These are phyloP conservation scores for Phytophthora crassamura DNA, from an alignment of 352 stramenopile species.

Conservation along the genomic window DNA sequence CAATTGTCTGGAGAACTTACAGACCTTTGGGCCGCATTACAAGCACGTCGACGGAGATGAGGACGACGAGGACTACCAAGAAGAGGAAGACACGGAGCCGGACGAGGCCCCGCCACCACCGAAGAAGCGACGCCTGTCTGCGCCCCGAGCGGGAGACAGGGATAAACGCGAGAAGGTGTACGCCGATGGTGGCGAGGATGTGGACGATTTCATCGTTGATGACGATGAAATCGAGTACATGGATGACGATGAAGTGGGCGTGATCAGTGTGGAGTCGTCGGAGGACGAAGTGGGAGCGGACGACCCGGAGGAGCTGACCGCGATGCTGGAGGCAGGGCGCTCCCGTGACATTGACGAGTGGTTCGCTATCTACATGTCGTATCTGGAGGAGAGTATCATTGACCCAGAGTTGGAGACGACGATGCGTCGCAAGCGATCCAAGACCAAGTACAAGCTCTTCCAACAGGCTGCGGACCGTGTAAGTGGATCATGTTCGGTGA, in stretches of 20 bases:
- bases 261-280: conserved; percentile 66
- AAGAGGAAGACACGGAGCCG: conserved; percentile 43
- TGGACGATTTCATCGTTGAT: conserved; percentile 82
- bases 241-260: conserved; percentile 80
- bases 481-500: conserved; percentile 27
- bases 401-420: conserved; percentile 67
- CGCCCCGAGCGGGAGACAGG: conserved; percentile 29
- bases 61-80: conserved; percentile 35
- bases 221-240: conserved; percentile 90
- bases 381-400: conserved; percentile 78
- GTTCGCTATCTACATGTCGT: conserved; percentile 87
- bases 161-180: conserved; percentile 45
- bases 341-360: conserved; percentile 77
- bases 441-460: conserved; percentile 57
- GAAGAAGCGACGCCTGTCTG: conserved; percentile 28
- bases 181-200: conserved; percentile 65
- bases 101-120: conserved; percentile 16
- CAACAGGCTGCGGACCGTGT: conserved; percentile 64
- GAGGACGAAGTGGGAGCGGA: conserved; percentile 54
- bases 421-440: conserved; percentile 48
- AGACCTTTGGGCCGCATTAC: conserved; percentile 32
- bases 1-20: conserved; percentile 66
- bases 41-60: conserved; percentile 15
- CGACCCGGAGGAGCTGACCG: conserved; percentile 47
- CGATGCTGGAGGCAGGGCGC: conserved; percentile 43